Evolutionary conservation across 2,329 filamentous ascomycete species (phyloP).

Genomic region (Chaetomiaceae sp.): DNA sequence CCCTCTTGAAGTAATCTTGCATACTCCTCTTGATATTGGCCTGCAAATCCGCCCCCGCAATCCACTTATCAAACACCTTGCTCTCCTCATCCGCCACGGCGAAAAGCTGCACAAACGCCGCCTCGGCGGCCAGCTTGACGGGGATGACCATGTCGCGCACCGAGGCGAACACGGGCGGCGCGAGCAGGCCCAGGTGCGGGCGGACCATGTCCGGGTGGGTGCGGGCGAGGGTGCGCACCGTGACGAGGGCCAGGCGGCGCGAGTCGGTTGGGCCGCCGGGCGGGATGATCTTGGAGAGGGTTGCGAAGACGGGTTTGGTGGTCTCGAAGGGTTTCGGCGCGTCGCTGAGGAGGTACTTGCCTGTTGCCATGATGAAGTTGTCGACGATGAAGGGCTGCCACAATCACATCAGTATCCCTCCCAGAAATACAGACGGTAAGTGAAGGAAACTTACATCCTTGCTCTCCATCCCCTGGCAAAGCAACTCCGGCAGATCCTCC

Average conservation of each 20-base stretch:
- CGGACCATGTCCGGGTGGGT: slow-evolving; percentile 74
- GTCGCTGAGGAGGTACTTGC: slow-evolving; percentile 77
- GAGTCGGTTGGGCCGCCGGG: slow-evolving; percentile 78
- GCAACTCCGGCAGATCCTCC: slow-evolving; percentile 70
- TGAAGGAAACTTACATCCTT: slow-evolving; percentile 59
- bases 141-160: slow-evolving; percentile 92
- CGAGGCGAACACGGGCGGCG: slow-evolving; percentile 78
- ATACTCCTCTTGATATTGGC: slow-evolving; percentile 80
- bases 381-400: slow-evolving; percentile 74
- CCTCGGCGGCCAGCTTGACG: slow-evolving; percentile 91
- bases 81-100: slow-evolving; percentile 82
- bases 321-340: slow-evolving; percentile 68
- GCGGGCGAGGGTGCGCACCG: slow-evolving; percentile 79
- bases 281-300: slow-evolving; percentile 68
- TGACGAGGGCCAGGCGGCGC: slow-evolving; percentile 78
- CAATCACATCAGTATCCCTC: slow-evolving; percentile 20
- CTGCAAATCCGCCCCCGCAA: slow-evolving; percentile 64
- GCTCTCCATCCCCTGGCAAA: slow-evolving; percentile 74
- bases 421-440: background rate
- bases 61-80: slow-evolving; percentile 86
- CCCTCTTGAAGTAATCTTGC: slow-evolving; percentile 94
- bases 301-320: slow-evolving; percentile 74
- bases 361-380: slow-evolving; percentile 82
- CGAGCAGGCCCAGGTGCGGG: slow-evolving; percentile 75
- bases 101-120: slow-evolving; percentile 88